Evolutionary conservation across 306 rosid species (phyloP), one percentile per base, ranked within the genome.

Genomic region (Medicago ruthenica): DNA sequence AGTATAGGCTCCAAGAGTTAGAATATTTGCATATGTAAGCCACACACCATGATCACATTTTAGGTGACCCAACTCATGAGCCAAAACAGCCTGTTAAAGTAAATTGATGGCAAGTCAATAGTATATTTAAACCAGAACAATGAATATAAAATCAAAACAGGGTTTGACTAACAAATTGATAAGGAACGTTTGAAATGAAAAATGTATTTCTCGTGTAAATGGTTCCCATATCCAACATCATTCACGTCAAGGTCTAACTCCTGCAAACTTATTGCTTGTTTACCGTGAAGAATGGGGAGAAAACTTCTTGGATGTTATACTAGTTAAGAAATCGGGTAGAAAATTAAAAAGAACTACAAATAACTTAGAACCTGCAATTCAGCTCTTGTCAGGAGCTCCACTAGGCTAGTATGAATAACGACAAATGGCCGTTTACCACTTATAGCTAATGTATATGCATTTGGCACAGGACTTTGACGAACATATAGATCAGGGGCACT

Each of bases 41-140:
- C 99, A 95, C 76, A 95, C 88, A 69, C 99, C 99, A 83, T 92
- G 99, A 83, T 92, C 97, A 59, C 99, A 95, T 87, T 95, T 95
- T 84, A 95, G 82, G 84, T 95, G 97, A 58, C 97, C 99, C 89
- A 95, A 81, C 79, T 95, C 99, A 71, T 95, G 99, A 87, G 99
- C 99, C 90, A 95, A 88, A 88, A 92, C 99, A 83, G 96, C 97
- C 99, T 92, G 81, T 44, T 20, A 44, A 76, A 81, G 75, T 55
- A 69, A 80, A 71, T 70, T 77, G 55, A 61, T 53, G 11, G 75
- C 20, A 80, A 74, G 74, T 86, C 72, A 85, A 61, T 64, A 63
- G 14, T 73, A 48, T 48, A 48, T 61, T 67, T 27, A 39, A 53
- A 73, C 55, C 18, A 48, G 63, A 39, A 55, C 54, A 60, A 61